A percentile compares a stretch with the other conserved stretches of the same genome.
phyloP scores from a whole-genome alignment of 345 rosid genomes.

The Populus pruinosa region DNA sequence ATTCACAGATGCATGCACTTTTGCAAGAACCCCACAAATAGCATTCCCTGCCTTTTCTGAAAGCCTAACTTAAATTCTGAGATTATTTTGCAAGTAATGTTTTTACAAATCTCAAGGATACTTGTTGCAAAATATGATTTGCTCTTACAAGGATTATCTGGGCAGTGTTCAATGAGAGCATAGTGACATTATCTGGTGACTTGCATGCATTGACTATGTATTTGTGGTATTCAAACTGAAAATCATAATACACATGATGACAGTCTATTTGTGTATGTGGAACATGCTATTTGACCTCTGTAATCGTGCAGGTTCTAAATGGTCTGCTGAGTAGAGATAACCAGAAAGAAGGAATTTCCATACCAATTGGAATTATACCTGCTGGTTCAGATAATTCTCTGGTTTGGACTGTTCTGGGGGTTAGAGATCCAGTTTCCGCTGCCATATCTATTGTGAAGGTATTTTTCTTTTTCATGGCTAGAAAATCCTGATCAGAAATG shows the following conservation, averaged over 20 bases:
- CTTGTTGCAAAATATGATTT: not conserved
- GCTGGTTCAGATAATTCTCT: constrained; percentile 99
- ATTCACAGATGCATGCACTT: not conserved
- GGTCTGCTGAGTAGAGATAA: constrained; percentile 83
- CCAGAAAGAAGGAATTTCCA: constrained; percentile 94
- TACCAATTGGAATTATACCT: constrained; percentile 98
- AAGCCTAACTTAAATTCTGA: not conserved
- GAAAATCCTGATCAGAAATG: not conserved
- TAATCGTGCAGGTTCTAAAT: constrained; percentile 71
- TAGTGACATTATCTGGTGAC: not conserved
- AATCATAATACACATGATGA: not conserved
- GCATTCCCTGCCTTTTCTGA: not conserved
- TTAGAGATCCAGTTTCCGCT: constrained; percentile 94
- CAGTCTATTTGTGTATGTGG: not conserved
- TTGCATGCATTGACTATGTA: not conserved
- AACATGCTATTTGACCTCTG: constrained; percentile 13
- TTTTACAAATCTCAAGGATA: not conserved
- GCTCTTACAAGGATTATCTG: not conserved
- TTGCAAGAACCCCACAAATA: not conserved
- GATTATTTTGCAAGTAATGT: not conserved
- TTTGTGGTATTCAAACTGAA: not conserved
- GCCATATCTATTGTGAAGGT: constrained; percentile 97
- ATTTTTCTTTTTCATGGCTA: constrained; percentile 7
- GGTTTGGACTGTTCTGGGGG: constrained; percentile 97
- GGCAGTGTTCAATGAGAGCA: not conserved